Percentiles rank a stretch among this genome's conserved stretches.
Conservation (phyloP, 1,139 yeast species). For the Martiniozyma asiatica region DNA sequence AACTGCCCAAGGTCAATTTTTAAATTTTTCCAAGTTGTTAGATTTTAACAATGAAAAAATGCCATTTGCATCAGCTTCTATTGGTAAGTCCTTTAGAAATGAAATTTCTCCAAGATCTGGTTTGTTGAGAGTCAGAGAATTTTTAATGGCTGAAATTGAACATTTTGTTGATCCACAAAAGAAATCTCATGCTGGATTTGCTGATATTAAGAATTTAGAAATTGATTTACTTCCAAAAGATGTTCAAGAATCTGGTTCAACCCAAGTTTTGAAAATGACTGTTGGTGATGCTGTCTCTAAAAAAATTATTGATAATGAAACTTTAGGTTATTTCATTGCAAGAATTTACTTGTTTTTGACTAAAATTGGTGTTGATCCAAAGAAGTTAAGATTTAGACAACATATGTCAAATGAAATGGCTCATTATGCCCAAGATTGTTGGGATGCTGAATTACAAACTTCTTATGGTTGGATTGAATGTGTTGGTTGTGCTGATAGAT, state of each 20-base stretch:
- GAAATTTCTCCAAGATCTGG: conserved; percentile 99
- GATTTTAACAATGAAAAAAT: conserved; percentile 92
- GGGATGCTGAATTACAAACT: conserved; percentile 97
- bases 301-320: conserved; percentile 91
- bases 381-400: conserved; percentile 89
- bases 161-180: conserved; percentile 91
- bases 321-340: conserved; percentile 93
- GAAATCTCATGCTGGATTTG: conserved; percentile 73
- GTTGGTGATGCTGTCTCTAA: conserved; percentile 82
- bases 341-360: conserved; percentile 76
- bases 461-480: conserved; percentile 99
- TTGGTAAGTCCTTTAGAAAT: conserved; percentile 97
- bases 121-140: conserved; percentile 93
- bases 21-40: conserved; percentile 84
- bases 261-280: conserved; percentile 49
- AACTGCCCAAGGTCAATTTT: conserved; percentile 98
- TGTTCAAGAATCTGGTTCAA: conserved; percentile 77
- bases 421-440: conserved; percentile 97
- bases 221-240: conserved; percentile 75
- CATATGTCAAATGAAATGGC: conserved; percentile 99
- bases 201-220: conserved; percentile 59
- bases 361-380: conserved; percentile 82
- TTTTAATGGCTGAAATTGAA: conserved; percentile 98
- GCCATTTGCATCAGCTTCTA: conserved; percentile 98
- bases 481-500: conserved; percentile 99